Evolutionary conservation across 2,329 filamentous ascomycete species (phyloP).

Genomic region (Aspergillus candidus): DNA sequence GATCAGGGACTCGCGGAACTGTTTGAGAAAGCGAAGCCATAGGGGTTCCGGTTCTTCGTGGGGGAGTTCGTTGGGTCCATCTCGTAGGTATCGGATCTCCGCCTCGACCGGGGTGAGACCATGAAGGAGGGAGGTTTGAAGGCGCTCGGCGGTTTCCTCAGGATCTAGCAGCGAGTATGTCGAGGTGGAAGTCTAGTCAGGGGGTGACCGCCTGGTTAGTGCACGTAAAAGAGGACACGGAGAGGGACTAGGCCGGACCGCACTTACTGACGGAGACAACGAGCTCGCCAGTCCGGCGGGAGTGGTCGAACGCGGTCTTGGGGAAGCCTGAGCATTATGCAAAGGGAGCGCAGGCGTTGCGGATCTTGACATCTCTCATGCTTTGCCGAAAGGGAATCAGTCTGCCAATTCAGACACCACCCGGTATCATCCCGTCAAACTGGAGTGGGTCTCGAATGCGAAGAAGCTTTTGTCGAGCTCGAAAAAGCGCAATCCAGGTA

Average conservation of each 20-base stretch:
- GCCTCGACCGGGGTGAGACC: slow-evolving; percentile 80
- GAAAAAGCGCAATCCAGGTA: too few species aligned
- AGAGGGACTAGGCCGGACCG: neutral
- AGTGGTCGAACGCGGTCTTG: slow-evolving; percentile 25
- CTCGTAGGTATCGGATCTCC: slow-evolving; percentile 66
- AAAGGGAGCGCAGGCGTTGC: slow-evolving; percentile 54
- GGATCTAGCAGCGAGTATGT: slow-evolving; percentile 63
- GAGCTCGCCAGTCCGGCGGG: slow-evolving; percentile 24
- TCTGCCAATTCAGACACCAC: slow-evolving; percentile 13
- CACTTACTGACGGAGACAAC: slow-evolving; percentile 31
- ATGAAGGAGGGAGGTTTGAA: slow-evolving; percentile 75
- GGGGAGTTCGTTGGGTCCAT: slow-evolving; percentile 90
- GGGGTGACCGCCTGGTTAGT: slow-evolving; percentile 3
- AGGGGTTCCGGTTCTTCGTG: slow-evolving; percentile 89
- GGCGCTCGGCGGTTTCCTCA: slow-evolving; percentile 67
- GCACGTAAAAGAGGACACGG: neutral
- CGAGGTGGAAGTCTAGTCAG: slow-evolving; percentile 37
- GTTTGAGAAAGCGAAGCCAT: slow-evolving; percentile 91
- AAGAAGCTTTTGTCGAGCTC: neutral
- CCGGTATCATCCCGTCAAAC: slow-evolving; percentile 23
- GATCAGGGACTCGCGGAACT: slow-evolving; percentile 95
- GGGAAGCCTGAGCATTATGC: slow-evolving; percentile 44
- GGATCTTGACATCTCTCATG: slow-evolving; percentile 58
- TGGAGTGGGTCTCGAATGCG: neutral
- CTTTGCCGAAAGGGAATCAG: slow-evolving; percentile 18